Evolutionary conservation across 139 green algal genomes (phyloP).

Genomic region (Chlamydomonas sphaeroides): DNA sequence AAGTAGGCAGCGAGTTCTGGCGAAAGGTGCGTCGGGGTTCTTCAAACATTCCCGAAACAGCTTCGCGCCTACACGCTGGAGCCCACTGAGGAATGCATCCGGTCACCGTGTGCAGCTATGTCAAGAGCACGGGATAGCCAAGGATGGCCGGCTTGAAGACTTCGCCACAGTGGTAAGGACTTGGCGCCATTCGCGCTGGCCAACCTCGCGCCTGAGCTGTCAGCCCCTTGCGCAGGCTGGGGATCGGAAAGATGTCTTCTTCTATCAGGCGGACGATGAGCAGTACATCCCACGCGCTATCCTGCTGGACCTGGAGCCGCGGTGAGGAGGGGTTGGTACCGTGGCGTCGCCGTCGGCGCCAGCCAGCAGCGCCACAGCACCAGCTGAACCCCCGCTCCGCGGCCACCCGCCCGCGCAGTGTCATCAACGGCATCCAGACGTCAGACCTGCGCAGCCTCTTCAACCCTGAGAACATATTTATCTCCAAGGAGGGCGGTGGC

Average conservation of each 20-base stretch:
- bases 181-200: slow-evolving; percentile 7
- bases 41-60: background rate
- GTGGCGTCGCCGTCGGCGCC: too few species aligned
- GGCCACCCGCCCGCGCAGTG: slow-evolving; percentile 69
- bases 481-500: slow-evolving; percentile 92
- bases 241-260: slow-evolving; percentile 99
- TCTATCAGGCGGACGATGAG: slow-evolving; percentile 99
- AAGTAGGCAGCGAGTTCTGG: slow-evolving; percentile 99
- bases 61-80: background rate
- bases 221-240: slow-evolving; percentile 51
- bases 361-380: too few species aligned
- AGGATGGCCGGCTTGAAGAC: slow-evolving; percentile 94
- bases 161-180: slow-evolving; percentile 78
- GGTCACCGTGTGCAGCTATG: slow-evolving; percentile 71
- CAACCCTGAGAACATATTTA: slow-evolving; percentile 98
- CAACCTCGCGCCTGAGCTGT: too few species aligned
- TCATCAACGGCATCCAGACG: slow-evolving; percentile 98
- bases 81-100: background rate
- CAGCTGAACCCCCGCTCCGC: too few species aligned
- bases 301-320: slow-evolving; percentile 96
- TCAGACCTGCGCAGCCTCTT: slow-evolving; percentile 95
- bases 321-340: slow-evolving; percentile 50
- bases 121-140: slow-evolving; percentile 96
- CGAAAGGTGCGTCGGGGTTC: slow-evolving; percentile 64
- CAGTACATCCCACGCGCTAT: slow-evolving; percentile 97